Percentiles rank a stretch among this genome's conserved stretches.
phyloP scores from a whole-genome alignment of 352 stramenopile species.

The Phytophthora cajani region DNA sequence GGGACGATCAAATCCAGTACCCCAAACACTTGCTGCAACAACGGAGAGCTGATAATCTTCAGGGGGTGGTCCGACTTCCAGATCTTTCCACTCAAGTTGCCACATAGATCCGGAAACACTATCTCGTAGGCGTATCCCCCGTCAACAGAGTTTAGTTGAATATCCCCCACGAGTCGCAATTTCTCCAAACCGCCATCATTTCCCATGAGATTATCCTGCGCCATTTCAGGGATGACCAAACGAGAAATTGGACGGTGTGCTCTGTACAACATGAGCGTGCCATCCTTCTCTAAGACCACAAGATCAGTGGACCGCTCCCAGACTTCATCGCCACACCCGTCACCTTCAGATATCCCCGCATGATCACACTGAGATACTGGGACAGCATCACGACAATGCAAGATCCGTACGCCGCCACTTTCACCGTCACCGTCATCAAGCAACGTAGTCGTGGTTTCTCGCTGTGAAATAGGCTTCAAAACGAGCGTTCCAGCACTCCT shows the following conservation, averaged over 20 bases:
- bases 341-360: constrained; percentile 2
- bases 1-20: constrained; percentile 43
- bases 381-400: constrained; percentile 54
- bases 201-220: constrained; percentile 1
- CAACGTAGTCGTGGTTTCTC: constrained; percentile 8
- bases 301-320: constrained; percentile 38
- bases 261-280: constrained; percentile 43
- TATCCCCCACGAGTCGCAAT: constrained; percentile 17
- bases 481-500: constrained; percentile 42
- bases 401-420: constrained; percentile 16
- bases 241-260: constrained; percentile 41
- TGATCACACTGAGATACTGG: constrained; percentile 30
- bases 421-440: constrained; percentile 14
- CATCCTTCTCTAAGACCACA: constrained; percentile 44
- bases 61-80: constrained; percentile 56
- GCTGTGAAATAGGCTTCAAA: constrained; percentile 38
- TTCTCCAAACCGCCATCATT: constrained; percentile 7
- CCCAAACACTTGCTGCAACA: constrained; percentile 43
- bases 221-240: constrained; percentile 26
- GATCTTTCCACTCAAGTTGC: constrained; percentile 29
- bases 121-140: constrained; percentile 41
- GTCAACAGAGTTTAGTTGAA: constrained; percentile 39
- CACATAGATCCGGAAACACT: constrained; percentile 21
- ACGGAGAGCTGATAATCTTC: constrained; percentile 33
- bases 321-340: neutral